Base-by-base conservation (phyloP, 1,284 basidiomycete genomes). In the Ustilago xerochloae region DNA sequence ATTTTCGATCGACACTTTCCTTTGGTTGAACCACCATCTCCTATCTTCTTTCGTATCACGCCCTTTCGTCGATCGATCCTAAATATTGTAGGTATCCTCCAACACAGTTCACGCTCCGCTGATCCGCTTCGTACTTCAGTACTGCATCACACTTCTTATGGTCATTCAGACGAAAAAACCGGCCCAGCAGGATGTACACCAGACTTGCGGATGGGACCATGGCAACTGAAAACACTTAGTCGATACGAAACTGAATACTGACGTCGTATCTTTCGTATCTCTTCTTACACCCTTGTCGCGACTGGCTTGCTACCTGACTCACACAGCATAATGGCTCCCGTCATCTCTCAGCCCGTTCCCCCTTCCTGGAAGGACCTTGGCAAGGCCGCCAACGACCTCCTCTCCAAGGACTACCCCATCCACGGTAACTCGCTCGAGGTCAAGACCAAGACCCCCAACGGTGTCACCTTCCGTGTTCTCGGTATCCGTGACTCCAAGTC, bases 341-440 rank as follows among this genome's bases (percentile, higher is more conserved):
- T 66, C 54, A 62, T 73, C 48, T 69, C 78, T 41, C 76, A 80
- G 67, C 78, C 81, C 60, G 80, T 83, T 58, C 81, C 81, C 54
- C 81, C 81, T 47, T 79, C 76, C 54, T 83, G 81, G 81, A 83
- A 83, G 78, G 81, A 83, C 67, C 76, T 83, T 61, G 96, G 95
- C 58, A 63, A 83, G 90, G 94, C 94, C 80, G 93, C 94, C 86
- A 93, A 91, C 84, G 96, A 99, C 89, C 88, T 98, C 78, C 89
- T 99, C 80, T 88, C 88, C 86, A 95, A 92, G 89, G 97, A 99
- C 89, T 97, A 91, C 89, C 91, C 90, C 82, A 92, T 94, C 89
- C 87, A 88, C 81, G 91, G 90, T 46, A 91, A 84, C 67, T 78
- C 82, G 57, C 81, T 86, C 63, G 85, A 86, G 80, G 92, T 95